Conservation (phyloP, 179 eudicot genomes). For the Nepenthes alata region DNA sequence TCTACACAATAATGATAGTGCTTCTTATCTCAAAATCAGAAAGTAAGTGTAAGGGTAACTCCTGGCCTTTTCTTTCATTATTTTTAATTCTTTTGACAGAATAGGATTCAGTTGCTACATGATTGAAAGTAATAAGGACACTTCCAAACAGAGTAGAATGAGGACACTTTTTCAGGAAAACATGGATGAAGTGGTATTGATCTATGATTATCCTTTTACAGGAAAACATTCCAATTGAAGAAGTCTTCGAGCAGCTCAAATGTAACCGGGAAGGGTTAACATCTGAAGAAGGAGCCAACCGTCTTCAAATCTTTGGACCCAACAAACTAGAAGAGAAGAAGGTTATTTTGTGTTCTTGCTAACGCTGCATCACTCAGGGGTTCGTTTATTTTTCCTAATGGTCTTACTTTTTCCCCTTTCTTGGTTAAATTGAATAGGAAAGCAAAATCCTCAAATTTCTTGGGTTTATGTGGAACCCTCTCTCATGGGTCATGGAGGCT, state of each 20-base stretch:
- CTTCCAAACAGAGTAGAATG: no score
- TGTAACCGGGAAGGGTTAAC: conserved; percentile 46
- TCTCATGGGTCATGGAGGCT: conserved; percentile 76
- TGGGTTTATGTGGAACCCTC: conserved; percentile 74
- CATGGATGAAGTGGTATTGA: no score
- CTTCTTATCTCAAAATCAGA: no score
- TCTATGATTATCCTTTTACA: conserved; percentile 10
- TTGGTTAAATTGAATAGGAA: conserved; percentile 28
- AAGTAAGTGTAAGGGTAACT: no score
- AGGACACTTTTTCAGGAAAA: no score
- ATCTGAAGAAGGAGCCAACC: conserved; percentile 46
- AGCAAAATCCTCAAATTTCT: conserved; percentile 59
- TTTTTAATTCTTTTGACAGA: no score
- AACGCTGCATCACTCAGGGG: no score
- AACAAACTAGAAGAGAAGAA: conserved; percentile 64
- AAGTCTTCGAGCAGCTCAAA: conserved; percentile 57
- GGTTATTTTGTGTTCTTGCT: conserved; percentile 13
- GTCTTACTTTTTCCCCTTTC: not conserved
- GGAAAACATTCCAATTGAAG: conserved; percentile 63
- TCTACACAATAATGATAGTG: no score
- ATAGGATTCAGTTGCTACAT: no score
- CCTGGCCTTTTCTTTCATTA: no score
- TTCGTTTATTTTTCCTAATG: no score
- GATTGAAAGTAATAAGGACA: no score
- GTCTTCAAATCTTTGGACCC: conserved; percentile 48